Percentiles rank a stretch among this genome's conserved stretches.
Evolutionary conservation across 805 yeast genomes (phyloP).

Genomic region (Saturnispora kantuleensis): DNA sequence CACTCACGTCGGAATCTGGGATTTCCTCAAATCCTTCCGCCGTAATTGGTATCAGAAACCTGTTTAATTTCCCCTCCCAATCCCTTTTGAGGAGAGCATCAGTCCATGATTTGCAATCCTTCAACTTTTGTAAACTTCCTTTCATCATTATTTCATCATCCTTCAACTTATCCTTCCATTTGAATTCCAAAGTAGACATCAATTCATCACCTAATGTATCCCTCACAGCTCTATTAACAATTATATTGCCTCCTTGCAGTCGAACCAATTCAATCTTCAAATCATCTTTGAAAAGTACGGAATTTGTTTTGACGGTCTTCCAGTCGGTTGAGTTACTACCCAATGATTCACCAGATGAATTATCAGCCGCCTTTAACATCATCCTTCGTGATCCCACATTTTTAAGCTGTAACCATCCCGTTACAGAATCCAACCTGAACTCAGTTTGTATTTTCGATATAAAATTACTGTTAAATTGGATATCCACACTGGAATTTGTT

Average conservation of each 20-base stretch:
- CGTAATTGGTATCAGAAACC: constrained; percentile 2
- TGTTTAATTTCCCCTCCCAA: constrained; percentile 10
- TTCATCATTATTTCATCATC: constrained; percentile 3
- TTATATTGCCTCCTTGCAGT: background rate
- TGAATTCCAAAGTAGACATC: background rate
- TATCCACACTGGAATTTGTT: background rate
- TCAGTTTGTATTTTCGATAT: constrained; percentile 3
- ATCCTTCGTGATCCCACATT: constrained; percentile 4
- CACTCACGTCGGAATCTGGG: background rate
- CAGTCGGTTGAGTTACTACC: background rate
- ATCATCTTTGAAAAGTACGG: constrained; percentile 1
- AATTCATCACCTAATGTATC: background rate
- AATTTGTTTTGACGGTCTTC: background rate
- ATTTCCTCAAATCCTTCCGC: background rate
- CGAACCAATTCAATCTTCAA: background rate
- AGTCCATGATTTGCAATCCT: constrained; percentile 2
- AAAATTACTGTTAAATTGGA: constrained; percentile 2
- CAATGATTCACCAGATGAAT: background rate
- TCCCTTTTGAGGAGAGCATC: background rate
- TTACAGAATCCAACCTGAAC: constrained; percentile 1
- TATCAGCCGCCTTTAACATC: background rate
- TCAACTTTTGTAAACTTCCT: background rate
- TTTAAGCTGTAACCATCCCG: background rate
- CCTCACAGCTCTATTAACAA: background rate
- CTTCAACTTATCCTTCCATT: background rate